Conservation (phyloP, 495 filamentous ascomycete species). For the Penicillium cosmopolitanum region DNA sequence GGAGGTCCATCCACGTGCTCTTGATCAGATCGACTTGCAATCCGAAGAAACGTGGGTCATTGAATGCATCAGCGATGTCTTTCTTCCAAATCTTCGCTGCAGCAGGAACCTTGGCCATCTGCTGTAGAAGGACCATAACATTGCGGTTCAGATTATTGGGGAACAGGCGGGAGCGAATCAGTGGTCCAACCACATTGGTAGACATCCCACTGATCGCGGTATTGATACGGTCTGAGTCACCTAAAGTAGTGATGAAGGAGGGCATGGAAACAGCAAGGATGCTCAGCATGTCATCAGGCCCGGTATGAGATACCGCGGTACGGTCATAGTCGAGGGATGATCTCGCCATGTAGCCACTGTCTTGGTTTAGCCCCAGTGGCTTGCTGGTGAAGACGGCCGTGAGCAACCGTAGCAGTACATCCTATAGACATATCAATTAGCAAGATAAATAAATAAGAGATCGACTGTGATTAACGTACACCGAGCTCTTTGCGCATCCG, state of each 20-base stretch:
- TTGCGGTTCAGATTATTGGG: conserved; percentile 80
- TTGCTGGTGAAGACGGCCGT: conserved; percentile 90
- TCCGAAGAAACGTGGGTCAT: conserved; percentile 82
- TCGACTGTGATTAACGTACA: conserved; percentile 53
- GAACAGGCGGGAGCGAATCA: conserved; percentile 82
- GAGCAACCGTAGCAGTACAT: conserved; percentile 83
- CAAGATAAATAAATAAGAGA: not conserved
- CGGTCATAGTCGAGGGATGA: conserved; percentile 50
- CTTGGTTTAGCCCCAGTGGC: conserved; percentile 63
- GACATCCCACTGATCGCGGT: conserved; percentile 79
- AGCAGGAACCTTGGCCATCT: conserved; percentile 74
- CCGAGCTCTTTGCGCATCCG: conserved; percentile 92
- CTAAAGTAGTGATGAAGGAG: conserved; percentile 80
- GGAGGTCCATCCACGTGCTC: conserved; percentile 76
- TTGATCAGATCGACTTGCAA: conserved; percentile 66
- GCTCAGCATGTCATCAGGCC: conserved; percentile 76
- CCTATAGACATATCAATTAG: conserved; percentile 55
- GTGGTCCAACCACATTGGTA: conserved; percentile 78
- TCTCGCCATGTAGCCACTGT: conserved; percentile 43
- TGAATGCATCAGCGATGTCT: conserved; percentile 88
- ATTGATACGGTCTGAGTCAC: conserved; percentile 81
- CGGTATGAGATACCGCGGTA: conserved; percentile 42
- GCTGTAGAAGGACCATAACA: conserved; percentile 73
- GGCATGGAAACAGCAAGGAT: conserved; percentile 81
- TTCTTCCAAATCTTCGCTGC: conserved; percentile 92